These are phyloP conservation scores for Rhodotorula sp. DNA, from an alignment of 1,284 basidiomycete genomes.

Conservation along the genomic window DNA sequence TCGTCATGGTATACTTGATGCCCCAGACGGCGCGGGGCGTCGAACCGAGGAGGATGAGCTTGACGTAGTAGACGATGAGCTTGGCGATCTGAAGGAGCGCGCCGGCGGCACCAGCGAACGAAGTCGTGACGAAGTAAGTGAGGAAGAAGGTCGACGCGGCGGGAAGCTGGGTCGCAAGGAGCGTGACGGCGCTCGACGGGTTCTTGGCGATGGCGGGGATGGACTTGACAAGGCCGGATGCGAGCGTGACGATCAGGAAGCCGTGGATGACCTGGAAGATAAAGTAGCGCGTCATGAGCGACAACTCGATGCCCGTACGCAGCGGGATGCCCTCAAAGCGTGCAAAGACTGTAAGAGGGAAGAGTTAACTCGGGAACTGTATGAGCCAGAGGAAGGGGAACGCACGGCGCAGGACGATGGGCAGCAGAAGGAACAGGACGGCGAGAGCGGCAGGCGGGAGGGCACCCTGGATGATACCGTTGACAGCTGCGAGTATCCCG, in stretches of 20 bases:
- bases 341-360: constrained; percentile 60
- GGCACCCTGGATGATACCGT: constrained; percentile 86
- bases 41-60: constrained; percentile 77
- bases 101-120: constrained; percentile 70
- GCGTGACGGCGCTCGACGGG: constrained; percentile 63
- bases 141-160: constrained; percentile 91
- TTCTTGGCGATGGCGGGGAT: constrained; percentile 65
- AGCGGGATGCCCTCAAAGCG: constrained; percentile 80
- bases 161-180: constrained; percentile 72
- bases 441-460: constrained; percentile 82
- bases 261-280: constrained; percentile 86
- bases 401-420: constrained; percentile 72
- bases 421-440: constrained; percentile 86
- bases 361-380: background rate
- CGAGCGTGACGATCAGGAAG: constrained; percentile 81
- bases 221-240: constrained; percentile 75
- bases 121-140: constrained; percentile 62
- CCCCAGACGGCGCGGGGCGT: constrained; percentile 83
- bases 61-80: constrained; percentile 80
- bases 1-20: constrained; percentile 69
- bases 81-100: constrained; percentile 77
- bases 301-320: constrained; percentile 78
- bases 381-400: background rate
- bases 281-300: constrained; percentile 88
- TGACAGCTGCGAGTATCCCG: constrained; percentile 54